Evolutionary conservation across 177 flowering plant genomes (phyloP).

Genomic region (Vitis hybrid): DNA sequence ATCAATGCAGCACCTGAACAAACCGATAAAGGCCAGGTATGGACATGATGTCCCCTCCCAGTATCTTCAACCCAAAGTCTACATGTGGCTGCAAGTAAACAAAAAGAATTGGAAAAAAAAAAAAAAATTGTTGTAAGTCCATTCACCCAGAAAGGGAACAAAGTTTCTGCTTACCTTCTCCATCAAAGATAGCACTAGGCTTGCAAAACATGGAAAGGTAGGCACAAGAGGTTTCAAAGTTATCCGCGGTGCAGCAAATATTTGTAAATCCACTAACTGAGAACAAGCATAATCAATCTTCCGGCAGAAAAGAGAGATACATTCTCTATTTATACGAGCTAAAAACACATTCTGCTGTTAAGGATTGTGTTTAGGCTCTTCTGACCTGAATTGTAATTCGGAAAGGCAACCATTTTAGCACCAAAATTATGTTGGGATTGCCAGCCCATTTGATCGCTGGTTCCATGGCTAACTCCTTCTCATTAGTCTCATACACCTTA

Average conservation of each 20-base stretch:
- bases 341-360: conserved; percentile 5
- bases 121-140: background rate
- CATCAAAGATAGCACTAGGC: conserved; percentile 60
- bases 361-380: conserved; percentile 5
- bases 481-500: conserved; percentile 72
- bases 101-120: background rate
- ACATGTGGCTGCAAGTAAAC: conserved; percentile 64
- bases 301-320: background rate
- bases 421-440: conserved; percentile 66
- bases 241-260: conserved; percentile 61
- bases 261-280: conserved; percentile 83
- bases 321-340: background rate
- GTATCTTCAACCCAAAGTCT: conserved; percentile 81
- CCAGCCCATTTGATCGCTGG: conserved; percentile 86
- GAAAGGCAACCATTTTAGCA: conserved; percentile 44
- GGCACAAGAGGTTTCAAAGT: conserved; percentile 87
- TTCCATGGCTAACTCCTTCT: conserved; percentile 71
- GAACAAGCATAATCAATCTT: conserved; percentile 19
- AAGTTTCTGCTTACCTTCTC: conserved; percentile 50
- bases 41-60: conserved; percentile 90
- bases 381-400: conserved; percentile 67
- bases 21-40: conserved; percentile 81
- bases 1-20: conserved; percentile 67
- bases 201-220: conserved; percentile 83
- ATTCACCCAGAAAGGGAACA: background rate